Conservation (phyloP, 140 eudicot species). For the Ambrosia hybrid region DNA sequence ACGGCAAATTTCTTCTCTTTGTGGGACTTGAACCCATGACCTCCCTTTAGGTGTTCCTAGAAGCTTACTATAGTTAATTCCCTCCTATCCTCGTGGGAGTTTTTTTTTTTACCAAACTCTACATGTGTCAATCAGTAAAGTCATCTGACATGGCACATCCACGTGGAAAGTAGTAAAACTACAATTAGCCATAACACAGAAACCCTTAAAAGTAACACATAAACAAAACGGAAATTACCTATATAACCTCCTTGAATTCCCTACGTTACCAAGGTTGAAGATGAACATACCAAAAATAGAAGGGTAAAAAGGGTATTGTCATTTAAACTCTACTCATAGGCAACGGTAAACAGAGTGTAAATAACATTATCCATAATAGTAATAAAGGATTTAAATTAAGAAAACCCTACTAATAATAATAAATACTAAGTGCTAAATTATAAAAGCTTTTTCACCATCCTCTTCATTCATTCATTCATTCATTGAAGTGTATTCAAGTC, state of each 20-base stretch:
- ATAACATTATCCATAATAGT: constrained; percentile 45
- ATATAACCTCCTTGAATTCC: constrained; percentile 14
- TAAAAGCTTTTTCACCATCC: constrained; percentile 28
- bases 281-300: neutral
- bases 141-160: constrained; percentile 35
- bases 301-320: constrained; percentile 43
- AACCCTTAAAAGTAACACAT: constrained; percentile 28
- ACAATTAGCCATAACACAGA: constrained; percentile 48
- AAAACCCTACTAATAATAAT: constrained; percentile 10
- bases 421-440: constrained; percentile 32
- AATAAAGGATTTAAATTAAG: too few relatives aligned
- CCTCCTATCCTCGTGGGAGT: neutral
- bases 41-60: too few relatives aligned
- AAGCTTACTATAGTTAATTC: too few relatives aligned
- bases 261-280: constrained; percentile 15
- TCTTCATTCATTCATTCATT: constrained; percentile 18
- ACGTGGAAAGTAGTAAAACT: constrained; percentile 30
- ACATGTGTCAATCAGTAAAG: constrained; percentile 20
- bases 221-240: constrained; percentile 8
- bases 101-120: neutral
- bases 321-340: constrained; percentile 52
- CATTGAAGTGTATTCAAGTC: constrained; percentile 26
- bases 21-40: too few relatives aligned
- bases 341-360: constrained; percentile 49
- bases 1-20: too few relatives aligned